Conservation (phyloP, 805 yeast species). For the Alloascoidea hylecoeti region DNA sequence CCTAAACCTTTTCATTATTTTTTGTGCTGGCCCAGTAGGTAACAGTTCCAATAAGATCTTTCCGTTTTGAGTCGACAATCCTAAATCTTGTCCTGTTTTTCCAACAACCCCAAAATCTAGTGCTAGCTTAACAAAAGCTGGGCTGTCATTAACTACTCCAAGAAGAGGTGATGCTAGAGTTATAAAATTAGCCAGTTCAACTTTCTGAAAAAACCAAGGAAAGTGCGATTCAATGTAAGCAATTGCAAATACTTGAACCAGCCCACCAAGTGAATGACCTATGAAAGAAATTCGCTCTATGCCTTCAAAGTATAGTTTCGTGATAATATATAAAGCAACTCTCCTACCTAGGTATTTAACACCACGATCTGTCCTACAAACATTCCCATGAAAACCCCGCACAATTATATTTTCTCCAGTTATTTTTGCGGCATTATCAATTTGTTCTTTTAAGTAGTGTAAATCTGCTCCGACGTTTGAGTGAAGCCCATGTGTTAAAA, state of each 20-base stretch:
- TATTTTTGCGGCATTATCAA: slow-evolving; percentile 28
- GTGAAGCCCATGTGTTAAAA: slow-evolving; percentile 67
- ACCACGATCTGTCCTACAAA: slow-evolving; percentile 70
- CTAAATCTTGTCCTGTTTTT: slow-evolving; percentile 67
- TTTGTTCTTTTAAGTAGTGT: slow-evolving; percentile 57
- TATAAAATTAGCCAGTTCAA: slow-evolving; percentile 54
- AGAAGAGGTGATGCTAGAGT: slow-evolving; percentile 63
- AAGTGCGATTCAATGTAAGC: slow-evolving; percentile 55
- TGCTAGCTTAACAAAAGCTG: slow-evolving; percentile 56
- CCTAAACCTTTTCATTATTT: slow-evolving; percentile 36
- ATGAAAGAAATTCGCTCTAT: slow-evolving; percentile 51
- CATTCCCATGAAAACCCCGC: slow-evolving; percentile 56
- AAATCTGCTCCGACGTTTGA: slow-evolving; percentile 67
- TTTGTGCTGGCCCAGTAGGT: slow-evolving; percentile 58
- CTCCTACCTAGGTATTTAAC: slow-evolving; percentile 59
- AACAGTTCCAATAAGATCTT: slow-evolving; percentile 44
- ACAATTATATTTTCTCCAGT: slow-evolving; percentile 42
- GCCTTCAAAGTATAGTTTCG: slow-evolving; percentile 24
- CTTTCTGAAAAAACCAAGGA: slow-evolving; percentile 50
- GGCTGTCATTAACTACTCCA: slow-evolving; percentile 70
- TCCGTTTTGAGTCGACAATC: slow-evolving; percentile 28
- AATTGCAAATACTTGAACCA: slow-evolving; percentile 64
- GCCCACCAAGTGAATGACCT: slow-evolving; percentile 73
- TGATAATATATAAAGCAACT: slow-evolving; percentile 45
- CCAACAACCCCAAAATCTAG: slow-evolving; percentile 67